Evolutionary conservation across 441 rosid species (phyloP).

Genomic region (Macaranga tanarius): DNA sequence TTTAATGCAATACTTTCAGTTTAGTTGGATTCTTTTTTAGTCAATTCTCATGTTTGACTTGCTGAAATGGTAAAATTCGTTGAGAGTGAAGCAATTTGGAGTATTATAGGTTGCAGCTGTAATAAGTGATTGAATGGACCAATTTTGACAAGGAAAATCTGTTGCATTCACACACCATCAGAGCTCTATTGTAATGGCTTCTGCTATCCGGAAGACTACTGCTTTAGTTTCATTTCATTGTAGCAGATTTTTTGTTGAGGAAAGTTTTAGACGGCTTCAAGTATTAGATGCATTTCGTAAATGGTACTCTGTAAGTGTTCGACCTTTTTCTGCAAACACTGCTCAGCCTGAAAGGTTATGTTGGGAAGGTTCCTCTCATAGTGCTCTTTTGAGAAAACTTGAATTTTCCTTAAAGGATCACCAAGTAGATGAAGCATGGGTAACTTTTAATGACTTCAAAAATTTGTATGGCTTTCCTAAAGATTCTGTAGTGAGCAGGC

Average conservation of each 20-base stretch:
- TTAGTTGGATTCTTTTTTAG: neutral
- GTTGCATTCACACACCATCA: no score
- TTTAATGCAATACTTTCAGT: neutral
- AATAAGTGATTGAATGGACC: constrained; percentile 15
- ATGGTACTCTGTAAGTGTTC: neutral
- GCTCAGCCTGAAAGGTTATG: constrained; percentile 32
- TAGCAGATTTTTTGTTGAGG: neutral
- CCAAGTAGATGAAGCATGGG: constrained; percentile 61
- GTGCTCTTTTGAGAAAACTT: constrained; percentile 53
- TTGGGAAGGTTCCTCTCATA: constrained; percentile 52
- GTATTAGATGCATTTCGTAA: constrained; percentile 3
- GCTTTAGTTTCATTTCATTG: constrained; percentile 13
- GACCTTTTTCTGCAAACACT: constrained; percentile 26
- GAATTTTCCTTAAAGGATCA: constrained; percentile 52
- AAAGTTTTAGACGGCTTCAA: constrained; percentile 20
- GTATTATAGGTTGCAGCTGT: neutral
- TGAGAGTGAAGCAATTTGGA: neutral
- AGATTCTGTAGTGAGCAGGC: constrained; percentile 33
- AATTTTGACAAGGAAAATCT: neutral
- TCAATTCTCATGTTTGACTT: neutral
- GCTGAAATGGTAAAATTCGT: neutral
- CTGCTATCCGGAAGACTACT: constrained; percentile 19
- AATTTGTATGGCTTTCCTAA: constrained; percentile 59
- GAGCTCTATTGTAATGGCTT: constrained; percentile 2
- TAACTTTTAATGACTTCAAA: constrained; percentile 54